phyloP scores from a whole-genome alignment of 495 filamentous ascomycete genomes.

The Lasiosphaeris hirsuta region DNA sequence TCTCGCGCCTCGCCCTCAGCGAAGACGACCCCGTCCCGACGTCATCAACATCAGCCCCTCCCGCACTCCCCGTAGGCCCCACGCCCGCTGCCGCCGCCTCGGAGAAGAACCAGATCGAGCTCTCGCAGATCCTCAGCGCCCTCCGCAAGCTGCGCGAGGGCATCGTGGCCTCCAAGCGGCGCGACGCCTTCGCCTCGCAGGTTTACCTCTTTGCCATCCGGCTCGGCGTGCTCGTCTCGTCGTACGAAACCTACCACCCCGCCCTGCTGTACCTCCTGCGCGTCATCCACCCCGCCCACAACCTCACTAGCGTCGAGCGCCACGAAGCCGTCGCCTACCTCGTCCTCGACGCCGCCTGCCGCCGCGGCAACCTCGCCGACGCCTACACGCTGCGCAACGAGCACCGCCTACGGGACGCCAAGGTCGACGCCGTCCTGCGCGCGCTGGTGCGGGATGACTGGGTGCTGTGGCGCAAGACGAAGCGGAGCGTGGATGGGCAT shows the following conservation, averaged over 20 bases:
- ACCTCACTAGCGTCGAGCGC: slow-evolving; percentile 63
- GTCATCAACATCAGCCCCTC: not conserved
- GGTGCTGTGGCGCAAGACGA: slow-evolving; percentile 69
- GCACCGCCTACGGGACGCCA: slow-evolving; percentile 56
- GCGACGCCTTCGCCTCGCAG: slow-evolving; percentile 65
- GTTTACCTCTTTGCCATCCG: slow-evolving; percentile 80
- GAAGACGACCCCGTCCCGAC: slow-evolving; percentile 10
- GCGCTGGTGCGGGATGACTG: slow-evolving; percentile 80
- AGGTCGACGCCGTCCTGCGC: slow-evolving; percentile 62
- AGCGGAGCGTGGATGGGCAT: slow-evolving; percentile 70
- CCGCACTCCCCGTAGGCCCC: slow-evolving; percentile 4
- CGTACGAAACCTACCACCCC: slow-evolving; percentile 85
- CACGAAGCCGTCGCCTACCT: slow-evolving; percentile 76
- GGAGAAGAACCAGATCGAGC: slow-evolving; percentile 30
- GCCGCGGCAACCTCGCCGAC: slow-evolving; percentile 67
- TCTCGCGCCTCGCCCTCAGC: slow-evolving; percentile 59
- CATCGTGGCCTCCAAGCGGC: slow-evolving; percentile 67
- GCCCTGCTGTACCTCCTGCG: slow-evolving; percentile 76
- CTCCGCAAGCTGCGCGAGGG: slow-evolving; percentile 92
- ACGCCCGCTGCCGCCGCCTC: slow-evolving; percentile 4
- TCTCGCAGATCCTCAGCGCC: slow-evolving; percentile 55
- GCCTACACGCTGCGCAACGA: slow-evolving; percentile 62
- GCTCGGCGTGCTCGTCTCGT: slow-evolving; percentile 70
- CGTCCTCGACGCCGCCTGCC: slow-evolving; percentile 84
- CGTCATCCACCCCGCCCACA: slow-evolving; percentile 60